Evolutionary conservation across 768 basidiomycete genomes (phyloP).

Genomic region (Russula ochroleuca): DNA sequence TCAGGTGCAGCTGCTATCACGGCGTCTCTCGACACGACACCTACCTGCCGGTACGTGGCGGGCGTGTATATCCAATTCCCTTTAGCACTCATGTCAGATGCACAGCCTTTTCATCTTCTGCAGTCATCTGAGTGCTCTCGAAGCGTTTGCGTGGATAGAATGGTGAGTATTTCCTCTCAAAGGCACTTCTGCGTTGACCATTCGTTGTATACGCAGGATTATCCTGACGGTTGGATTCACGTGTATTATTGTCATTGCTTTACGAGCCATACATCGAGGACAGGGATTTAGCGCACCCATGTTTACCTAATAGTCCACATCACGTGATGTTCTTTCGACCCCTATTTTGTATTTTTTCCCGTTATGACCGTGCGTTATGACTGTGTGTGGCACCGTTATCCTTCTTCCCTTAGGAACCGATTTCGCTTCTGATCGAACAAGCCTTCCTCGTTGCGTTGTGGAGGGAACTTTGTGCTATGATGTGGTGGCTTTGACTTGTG

Average conservation of each 20-base stretch:
- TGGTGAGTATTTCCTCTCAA: conserved; percentile 15
- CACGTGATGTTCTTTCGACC: conserved; percentile 7
- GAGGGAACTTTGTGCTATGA: not conserved
- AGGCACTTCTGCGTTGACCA: not conserved
- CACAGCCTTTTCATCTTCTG: conserved; percentile 22
- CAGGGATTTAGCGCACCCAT: conserved; percentile 19
- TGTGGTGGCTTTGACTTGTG: conserved; percentile 6
- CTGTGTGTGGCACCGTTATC: not conserved
- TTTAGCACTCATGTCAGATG: not conserved
- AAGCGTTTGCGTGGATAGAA: conserved; percentile 28
- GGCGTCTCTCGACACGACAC: conserved; percentile 9
- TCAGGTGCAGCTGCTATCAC: conserved; percentile 28
- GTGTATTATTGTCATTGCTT: conserved; percentile 15
- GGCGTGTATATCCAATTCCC: not conserved
- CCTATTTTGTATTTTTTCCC: not conserved
- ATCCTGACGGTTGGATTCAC: conserved; percentile 22
- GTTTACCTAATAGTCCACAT: not conserved
- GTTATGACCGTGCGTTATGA: not conserved
- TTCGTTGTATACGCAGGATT: conserved; percentile 18
- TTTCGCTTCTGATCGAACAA: not conserved
- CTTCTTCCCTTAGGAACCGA: not conserved
- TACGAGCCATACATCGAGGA: conserved; percentile 15
- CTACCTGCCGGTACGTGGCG: conserved; percentile 23
- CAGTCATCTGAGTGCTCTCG: conserved; percentile 24
- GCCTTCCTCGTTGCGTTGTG: not conserved